phyloP scores from a whole-genome alignment of 1,139 yeast species.

The Taphrina wiesneri region DNA sequence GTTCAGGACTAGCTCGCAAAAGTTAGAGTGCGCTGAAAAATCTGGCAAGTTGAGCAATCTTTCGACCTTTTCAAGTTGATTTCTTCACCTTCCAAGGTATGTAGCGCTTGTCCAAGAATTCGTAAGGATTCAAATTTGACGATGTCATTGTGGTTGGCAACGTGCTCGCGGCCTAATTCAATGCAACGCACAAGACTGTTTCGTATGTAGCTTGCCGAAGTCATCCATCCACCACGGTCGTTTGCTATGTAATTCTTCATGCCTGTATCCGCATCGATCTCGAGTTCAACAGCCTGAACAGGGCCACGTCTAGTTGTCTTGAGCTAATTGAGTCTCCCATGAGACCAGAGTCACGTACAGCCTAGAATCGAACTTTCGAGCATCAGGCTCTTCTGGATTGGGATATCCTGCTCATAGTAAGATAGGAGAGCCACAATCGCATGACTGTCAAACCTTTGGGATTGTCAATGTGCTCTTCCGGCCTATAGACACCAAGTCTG shows the following conservation, averaged over 20 bases:
- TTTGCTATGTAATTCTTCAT: slow-evolving; percentile 41
- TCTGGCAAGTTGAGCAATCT: slow-evolving; percentile 40
- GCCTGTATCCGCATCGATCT: slow-evolving; percentile 40
- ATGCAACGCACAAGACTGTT: slow-evolving; percentile 40
- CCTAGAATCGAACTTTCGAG: slow-evolving; percentile 25
- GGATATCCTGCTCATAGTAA: slow-evolving; percentile 6
- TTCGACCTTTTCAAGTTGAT: neutral
- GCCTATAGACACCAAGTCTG: slow-evolving; percentile 42
- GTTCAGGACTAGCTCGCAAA: slow-evolving; percentile 40
- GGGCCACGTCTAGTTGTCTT: slow-evolving; percentile 40
- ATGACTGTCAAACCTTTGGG: slow-evolving; percentile 37
- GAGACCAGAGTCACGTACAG: neutral
- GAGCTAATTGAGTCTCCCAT: neutral
- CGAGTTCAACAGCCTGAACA: slow-evolving; percentile 35
- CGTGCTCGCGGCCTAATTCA: slow-evolving; percentile 39
- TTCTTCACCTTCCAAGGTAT: neutral
- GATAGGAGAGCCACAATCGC: neutral
- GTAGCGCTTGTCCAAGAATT: slow-evolving; percentile 42
- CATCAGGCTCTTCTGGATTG: slow-evolving; percentile 24
- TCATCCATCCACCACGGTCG: slow-evolving; percentile 42
- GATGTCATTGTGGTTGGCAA: slow-evolving; percentile 22
- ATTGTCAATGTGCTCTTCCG: slow-evolving; percentile 44
- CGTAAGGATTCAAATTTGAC: slow-evolving; percentile 41
- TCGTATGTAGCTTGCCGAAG: slow-evolving; percentile 41
- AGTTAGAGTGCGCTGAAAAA: slow-evolving; percentile 42